Conservation (phyloP, 495 filamentous ascomycete species). For the Annulohypoxylon nitens region DNA sequence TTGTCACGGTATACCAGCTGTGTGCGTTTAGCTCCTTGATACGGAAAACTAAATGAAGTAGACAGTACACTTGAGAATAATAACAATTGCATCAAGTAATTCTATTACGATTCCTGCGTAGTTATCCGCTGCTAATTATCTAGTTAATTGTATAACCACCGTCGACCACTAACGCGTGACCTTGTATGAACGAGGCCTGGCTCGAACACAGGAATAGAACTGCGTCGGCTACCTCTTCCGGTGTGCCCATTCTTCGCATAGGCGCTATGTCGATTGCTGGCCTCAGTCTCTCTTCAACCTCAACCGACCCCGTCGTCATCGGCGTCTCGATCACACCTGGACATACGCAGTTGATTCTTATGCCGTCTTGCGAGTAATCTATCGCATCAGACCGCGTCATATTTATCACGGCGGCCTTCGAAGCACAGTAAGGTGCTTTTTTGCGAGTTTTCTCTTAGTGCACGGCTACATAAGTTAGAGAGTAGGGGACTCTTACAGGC, state of each 20-base stretch:
- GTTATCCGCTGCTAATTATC: neutral
- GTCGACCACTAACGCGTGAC: conserved; percentile 66
- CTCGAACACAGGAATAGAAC: conserved; percentile 63
- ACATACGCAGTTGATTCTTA: conserved; percentile 68
- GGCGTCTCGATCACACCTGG: conserved; percentile 67
- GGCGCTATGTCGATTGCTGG: conserved; percentile 62
- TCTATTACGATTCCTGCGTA: neutral
- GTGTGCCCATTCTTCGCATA: conserved; percentile 64
- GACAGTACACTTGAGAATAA: neutral
- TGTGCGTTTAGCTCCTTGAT: conserved; percentile 9
- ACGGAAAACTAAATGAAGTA: neutral
- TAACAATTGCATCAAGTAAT: neutral
- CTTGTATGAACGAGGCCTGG: conserved; percentile 65
- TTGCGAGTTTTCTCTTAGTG: neutral
- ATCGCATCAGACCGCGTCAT: conserved; percentile 63
- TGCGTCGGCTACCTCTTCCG: conserved; percentile 65
- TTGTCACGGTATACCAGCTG: conserved; percentile 39
- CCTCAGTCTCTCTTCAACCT: conserved; percentile 51
- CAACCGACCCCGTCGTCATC: conserved; percentile 57
- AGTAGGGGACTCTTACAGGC: conserved; percentile 54
- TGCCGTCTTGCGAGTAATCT: conserved; percentile 62
- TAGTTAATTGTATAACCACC: conserved; percentile 65
- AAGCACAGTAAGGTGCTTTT: conserved; percentile 49
- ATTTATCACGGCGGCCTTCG: conserved; percentile 53
- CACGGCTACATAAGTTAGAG: neutral